Percentiles rank a stretch among this genome's conserved stretches.
phyloP scores from a whole-genome alignment of 176 grass and related monocot species.

The Canna indica region DNA sequence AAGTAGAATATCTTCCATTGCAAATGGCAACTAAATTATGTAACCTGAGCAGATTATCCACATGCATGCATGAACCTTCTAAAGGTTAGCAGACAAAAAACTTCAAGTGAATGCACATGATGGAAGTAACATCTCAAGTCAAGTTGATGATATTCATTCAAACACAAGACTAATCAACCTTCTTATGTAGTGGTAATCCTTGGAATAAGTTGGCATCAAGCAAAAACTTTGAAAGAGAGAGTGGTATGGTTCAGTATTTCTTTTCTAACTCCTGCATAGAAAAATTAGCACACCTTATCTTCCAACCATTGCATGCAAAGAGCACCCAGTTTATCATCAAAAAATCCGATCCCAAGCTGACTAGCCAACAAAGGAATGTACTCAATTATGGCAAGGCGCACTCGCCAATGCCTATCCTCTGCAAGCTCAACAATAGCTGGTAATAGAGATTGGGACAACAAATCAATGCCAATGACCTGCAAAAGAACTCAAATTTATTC shows the following conservation, averaged over 20 bases:
- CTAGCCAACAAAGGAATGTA: conserved; percentile 88
- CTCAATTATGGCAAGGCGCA: conserved; percentile 93
- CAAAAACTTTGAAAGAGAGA: background rate
- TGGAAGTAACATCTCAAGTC: too few species aligned
- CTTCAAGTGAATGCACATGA: too few species aligned
- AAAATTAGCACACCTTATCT: conserved; percentile 64
- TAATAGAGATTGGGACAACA: conserved; percentile 81
- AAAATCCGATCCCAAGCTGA: conserved; percentile 87
- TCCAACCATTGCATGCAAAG: conserved; percentile 99
- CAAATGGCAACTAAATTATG: too few species aligned
- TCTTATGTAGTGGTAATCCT: background rate
- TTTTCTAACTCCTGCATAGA: background rate
- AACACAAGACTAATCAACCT: too few species aligned
- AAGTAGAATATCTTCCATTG: too few species aligned
- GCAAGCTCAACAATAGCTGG: conserved; percentile 94
- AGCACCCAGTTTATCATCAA: conserved; percentile 83
- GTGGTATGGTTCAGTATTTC: background rate
- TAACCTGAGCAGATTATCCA: too few species aligned
- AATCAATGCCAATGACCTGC: conserved; percentile 94
- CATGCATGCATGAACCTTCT: too few species aligned
- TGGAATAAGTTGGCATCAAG: background rate
- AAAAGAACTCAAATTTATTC: conserved; percentile 12
- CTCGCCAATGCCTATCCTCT: conserved; percentile 93
- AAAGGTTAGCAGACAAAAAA: too few species aligned
- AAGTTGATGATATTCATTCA: too few species aligned